phyloP scores from a whole-genome alignment of 495 filamentous ascomycete genomes.

The Hypoxylon rickii region DNA sequence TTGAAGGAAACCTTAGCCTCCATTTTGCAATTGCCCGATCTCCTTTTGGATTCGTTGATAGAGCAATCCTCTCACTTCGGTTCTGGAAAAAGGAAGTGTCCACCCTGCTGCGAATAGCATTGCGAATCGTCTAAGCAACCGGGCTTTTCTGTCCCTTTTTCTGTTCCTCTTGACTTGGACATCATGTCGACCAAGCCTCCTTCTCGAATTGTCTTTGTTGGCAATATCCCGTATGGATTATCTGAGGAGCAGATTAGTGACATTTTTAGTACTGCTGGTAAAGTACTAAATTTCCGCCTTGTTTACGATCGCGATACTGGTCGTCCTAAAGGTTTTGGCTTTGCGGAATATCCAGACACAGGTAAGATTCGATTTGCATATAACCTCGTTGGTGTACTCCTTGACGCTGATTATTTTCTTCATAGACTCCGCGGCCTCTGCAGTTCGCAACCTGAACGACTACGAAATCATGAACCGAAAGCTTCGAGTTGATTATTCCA shows the following conservation, averaged over 20 bases:
- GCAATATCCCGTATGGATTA: conserved; percentile 83
- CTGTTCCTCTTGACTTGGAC: no score
- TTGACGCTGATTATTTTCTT: conserved; percentile 18
- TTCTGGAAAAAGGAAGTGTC: no score
- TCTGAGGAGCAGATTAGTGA: conserved; percentile 94
- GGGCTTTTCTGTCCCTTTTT: no score
- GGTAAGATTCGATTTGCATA: conserved; percentile 40
- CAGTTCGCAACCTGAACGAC: conserved; percentile 94
- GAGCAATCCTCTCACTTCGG: no score
- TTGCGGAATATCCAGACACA: conserved; percentile 87
- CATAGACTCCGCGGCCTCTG: conserved; percentile 85
- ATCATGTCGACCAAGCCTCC: conserved; percentile 59
- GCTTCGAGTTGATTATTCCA: conserved; percentile 91
- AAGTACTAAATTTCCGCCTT: conserved; percentile 88
- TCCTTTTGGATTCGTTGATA: no score
- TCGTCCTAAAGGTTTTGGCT: conserved; percentile 93
- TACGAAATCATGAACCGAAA: conserved; percentile 95
- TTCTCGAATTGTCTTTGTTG: conserved; percentile 74
- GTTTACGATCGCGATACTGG: conserved; percentile 97
- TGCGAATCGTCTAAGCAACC: no score
- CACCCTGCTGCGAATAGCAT: no score
- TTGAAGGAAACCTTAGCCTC: no score
- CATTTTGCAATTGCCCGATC: no score
- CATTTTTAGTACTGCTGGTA: conserved; percentile 84
- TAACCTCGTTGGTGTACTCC: background rate